Conservation (phyloP, 2,329 filamentous ascomycete species). For the Talaromyces sp. region DNA sequence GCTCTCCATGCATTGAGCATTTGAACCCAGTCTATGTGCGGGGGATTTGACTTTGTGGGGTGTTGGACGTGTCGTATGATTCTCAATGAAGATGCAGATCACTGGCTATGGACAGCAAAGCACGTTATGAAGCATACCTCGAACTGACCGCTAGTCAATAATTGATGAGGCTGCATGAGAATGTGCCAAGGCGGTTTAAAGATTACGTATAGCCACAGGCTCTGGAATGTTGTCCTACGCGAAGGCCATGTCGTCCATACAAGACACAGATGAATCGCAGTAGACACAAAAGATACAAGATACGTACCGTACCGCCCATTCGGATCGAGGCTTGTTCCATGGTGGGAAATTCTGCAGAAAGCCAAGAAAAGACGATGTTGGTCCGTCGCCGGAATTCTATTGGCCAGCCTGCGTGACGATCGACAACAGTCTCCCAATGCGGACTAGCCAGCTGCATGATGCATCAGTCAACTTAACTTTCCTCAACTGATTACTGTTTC, state of each 20-base stretch:
- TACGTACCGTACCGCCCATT: background rate
- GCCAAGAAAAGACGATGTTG: background rate
- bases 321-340: constrained; percentile 1
- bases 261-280: no score
- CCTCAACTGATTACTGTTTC: background rate
- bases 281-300: no score
- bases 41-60: background rate
- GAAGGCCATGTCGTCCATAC: background rate
- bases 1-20: background rate
- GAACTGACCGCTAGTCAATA: background rate
- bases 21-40: background rate
- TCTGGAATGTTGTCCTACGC: background rate
- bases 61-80: background rate
- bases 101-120: background rate
- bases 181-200: background rate
- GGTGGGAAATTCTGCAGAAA: background rate
- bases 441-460: background rate
- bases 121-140: background rate
- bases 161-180: background rate
- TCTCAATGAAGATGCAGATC: background rate
- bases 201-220: background rate
- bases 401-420: constrained; percentile 8
- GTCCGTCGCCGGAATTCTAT: background rate
- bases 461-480: background rate
- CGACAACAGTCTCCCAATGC: constrained; percentile 1